Conservation (phyloP, 75 land plant species). For the Selaginella tamariscina region DNA sequence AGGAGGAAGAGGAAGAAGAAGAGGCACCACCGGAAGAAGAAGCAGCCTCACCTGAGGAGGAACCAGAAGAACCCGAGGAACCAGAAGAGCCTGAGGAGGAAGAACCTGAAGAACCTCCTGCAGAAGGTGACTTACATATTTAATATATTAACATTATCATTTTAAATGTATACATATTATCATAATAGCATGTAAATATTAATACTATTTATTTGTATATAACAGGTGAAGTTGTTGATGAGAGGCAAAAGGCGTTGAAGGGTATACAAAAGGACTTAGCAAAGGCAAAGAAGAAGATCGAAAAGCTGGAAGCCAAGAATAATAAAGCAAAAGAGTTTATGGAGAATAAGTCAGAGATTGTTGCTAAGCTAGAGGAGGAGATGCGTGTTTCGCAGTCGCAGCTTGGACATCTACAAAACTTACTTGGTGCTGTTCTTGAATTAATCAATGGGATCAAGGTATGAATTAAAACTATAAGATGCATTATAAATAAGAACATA, state of each 20-base stretch:
- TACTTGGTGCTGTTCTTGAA: not conserved
- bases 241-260: slow-evolving; percentile 11
- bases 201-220: too few relatives aligned
- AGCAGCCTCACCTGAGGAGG: not conserved
- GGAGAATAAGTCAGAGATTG: slow-evolving; percentile 5
- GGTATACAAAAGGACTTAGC: slow-evolving; percentile 5
- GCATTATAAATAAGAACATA: too few relatives aligned
- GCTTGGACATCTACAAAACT: not conserved
- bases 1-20: slow-evolving; percentile 10
- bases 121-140: slow-evolving; percentile 6
- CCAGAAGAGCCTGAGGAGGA: slow-evolving; percentile 14
- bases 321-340: not conserved
- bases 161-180: slow-evolving; percentile 7
- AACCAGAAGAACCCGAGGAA: not conserved
- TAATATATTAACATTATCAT: slow-evolving; percentile 1
- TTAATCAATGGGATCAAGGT: not conserved
- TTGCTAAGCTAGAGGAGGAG: not conserved
- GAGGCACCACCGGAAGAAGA: slow-evolving; percentile 2
- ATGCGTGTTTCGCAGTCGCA: not conserved
- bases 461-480: not conserved
- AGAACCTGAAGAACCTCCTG: not conserved
- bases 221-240: not conserved
- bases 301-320: slow-evolving; percentile 7
- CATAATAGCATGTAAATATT: too few relatives aligned
- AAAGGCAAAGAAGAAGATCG: not conserved